Base-by-base conservation (phyloP, 768 basidiomycete genomes). In the Trametes coccinea region DNA sequence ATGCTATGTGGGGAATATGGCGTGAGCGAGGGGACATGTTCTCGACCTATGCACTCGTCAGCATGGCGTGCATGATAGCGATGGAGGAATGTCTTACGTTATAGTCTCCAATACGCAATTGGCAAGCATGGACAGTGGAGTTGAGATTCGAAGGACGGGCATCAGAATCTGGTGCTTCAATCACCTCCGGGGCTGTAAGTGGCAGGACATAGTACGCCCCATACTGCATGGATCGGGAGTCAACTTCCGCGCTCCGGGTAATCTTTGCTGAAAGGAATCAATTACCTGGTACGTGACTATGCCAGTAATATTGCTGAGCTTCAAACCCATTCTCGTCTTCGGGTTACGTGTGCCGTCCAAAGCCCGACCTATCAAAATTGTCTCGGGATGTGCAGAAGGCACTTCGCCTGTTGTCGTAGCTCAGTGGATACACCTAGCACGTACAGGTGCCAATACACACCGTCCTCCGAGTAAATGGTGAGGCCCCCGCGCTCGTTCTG, bases 151-250 rank as follows among this genome's bases (percentile, higher is more conserved):
- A 78, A 1, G 83, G 75, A 16, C 73, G 69, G 3, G 78, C 70
- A 2, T 59, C 65, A 9, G 69, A 49, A n/a, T 68, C 68, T 2
- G 81, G 80, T 3, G 54, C 69, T 2, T 80, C 75, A 13, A 81
- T 67, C 39, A 87, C 69, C 10, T 70, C 70, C 0, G 85, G 83
- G 0, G 84, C 83, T 0, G 84, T 85, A 2, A 82, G 70, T 7
- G 86, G 86, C 31, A 85, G 74, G 45, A 88, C 74, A 61, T 81
- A 82, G 74, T 79, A 87, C 71, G 78, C 84, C 1, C 84, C 84
- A 49, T 71, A 72, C 61, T 70, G 22, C 54, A 37, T 37, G 22
- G 22, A 22, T 22, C 1, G 22, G 22, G 22, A 22, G 22, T 22
- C 22, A 22, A 1, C 22, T 22, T 22, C 22, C 22, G 22, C 22